phyloP scores from a whole-genome alignment of 768 basidiomycete species.

The Mycena rebaudengoi region DNA sequence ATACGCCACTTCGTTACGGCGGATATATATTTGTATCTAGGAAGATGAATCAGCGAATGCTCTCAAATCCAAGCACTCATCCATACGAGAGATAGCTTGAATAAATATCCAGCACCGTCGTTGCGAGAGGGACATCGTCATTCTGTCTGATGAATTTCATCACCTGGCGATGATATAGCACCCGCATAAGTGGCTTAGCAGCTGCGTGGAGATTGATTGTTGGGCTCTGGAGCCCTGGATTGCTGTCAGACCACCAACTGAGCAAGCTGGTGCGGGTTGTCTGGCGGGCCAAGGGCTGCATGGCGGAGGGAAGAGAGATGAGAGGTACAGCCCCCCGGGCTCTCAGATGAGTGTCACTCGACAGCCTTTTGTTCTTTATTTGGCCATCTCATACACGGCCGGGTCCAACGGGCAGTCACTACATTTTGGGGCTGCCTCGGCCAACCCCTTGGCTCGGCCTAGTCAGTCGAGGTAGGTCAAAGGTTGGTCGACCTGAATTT shows the following conservation, averaged over 20 bases:
- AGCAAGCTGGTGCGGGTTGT: neutral
- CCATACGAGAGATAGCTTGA: neutral
- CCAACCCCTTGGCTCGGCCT: no score
- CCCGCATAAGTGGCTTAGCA: neutral
- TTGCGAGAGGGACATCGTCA: neutral
- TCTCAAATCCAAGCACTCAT: neutral
- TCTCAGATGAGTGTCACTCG: no score
- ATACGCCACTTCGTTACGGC: no score
- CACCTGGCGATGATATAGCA: neutral
- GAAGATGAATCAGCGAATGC: neutral
- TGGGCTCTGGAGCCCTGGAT: neutral
- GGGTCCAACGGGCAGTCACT: no score
- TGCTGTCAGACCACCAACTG: neutral
- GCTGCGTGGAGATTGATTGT: neutral
- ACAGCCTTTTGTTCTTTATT: no score
- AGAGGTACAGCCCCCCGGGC: no score
- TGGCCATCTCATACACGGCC: no score
- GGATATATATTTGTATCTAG: neutral
- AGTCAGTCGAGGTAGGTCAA: no score
- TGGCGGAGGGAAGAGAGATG: no score
- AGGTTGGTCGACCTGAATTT: no score
- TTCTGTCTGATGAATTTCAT: neutral
- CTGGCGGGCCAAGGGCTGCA: neutral
- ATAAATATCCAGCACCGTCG: neutral
- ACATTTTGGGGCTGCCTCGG: no score